phyloP scores from a whole-genome alignment of 331 rosid species.

The Ulmus americana region DNA sequence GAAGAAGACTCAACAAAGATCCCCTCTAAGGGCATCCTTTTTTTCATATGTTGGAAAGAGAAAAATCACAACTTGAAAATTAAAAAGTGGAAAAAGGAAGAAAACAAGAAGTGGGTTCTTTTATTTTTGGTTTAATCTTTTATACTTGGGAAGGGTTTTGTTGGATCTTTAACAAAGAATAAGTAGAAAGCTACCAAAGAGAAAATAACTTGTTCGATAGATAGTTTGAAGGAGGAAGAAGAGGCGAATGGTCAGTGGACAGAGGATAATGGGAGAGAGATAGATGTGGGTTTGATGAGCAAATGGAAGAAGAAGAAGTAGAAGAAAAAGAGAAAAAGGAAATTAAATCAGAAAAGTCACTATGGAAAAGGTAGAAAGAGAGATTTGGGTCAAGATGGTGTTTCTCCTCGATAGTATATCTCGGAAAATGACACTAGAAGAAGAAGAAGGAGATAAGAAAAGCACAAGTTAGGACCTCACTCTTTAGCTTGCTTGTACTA shows the following conservation, averaged over 20 bases:
- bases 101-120: background rate
- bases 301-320: slow-evolving; percentile 10
- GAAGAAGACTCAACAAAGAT: slow-evolving; percentile 60
- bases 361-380: slow-evolving; percentile 5
- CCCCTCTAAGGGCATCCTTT: slow-evolving; percentile 92
- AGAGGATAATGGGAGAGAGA: slow-evolving; percentile 9
- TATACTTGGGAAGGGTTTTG: too few species aligned
- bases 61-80: slow-evolving; percentile 18
- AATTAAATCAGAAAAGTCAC: background rate
- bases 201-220: background rate
- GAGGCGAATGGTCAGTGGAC: slow-evolving; percentile 1
- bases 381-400: slow-evolving; percentile 38
- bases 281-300: slow-evolving; percentile 6
- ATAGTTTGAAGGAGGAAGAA: background rate
- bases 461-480: slow-evolving; percentile 15
- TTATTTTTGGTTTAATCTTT: background rate
- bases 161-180: background rate
- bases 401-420: slow-evolving; percentile 62
- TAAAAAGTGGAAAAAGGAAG: slow-evolving; percentile 11
- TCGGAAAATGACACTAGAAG: slow-evolving; percentile 81
- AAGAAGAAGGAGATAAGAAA: slow-evolving; percentile 29
- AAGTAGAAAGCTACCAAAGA: slow-evolving; percentile 29
- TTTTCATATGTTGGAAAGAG: background rate
- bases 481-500: slow-evolving; percentile 8
- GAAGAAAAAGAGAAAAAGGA: background rate